Base-by-base conservation (phyloP, 179 eudicot genomes). In the Actinidia chinensis region DNA sequence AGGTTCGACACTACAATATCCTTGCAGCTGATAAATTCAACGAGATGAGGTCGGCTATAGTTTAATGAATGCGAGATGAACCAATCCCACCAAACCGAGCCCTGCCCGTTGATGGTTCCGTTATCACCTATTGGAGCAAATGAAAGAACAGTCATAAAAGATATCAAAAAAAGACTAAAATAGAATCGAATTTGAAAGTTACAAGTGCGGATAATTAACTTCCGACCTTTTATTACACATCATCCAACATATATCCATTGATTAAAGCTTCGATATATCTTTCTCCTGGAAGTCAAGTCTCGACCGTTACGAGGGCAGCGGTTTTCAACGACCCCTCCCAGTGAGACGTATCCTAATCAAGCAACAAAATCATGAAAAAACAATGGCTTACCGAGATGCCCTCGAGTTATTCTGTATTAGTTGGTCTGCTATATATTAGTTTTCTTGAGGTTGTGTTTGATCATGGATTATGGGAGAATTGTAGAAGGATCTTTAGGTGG, bases 101-200 rank as follows among this genome's bases (percentile, higher is more conserved):
- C 97, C 79, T 91, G 96, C 0, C 97, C 97, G 43, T 93, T 94
- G 58, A 93, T 86, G 33, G 96, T 91, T 67, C 96, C 97, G 81
- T 90, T 89, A 78, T 93, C 91, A 79, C 97, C 97, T 93, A 84
- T 17, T 69, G 33, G 50, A 76, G 36, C 54, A 43, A 23, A 51
- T 42, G 8, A 1, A n/a, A 56, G 20, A 58, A 61, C 20, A 23
- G n/a, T 58, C 6, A 60, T 1, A 23, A 0, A 11, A 64, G 43
- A 70, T 1, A 43, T 9, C 42, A 0, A 10, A 1, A 40, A 55
- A 36, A 4, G 8, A 15, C 75, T 48, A 25, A 59, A 44, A 17
- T 42, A 56, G 13, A 5, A 8, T n/a, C 10, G 76, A 73, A 55
- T 55, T 25, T 44, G 68, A 51, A 52, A 63, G 20, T 48, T 48